These are phyloP conservation scores for Conticribra guillardii DNA, from an alignment of 108 stramenopile species.

Conservation along the genomic window DNA sequence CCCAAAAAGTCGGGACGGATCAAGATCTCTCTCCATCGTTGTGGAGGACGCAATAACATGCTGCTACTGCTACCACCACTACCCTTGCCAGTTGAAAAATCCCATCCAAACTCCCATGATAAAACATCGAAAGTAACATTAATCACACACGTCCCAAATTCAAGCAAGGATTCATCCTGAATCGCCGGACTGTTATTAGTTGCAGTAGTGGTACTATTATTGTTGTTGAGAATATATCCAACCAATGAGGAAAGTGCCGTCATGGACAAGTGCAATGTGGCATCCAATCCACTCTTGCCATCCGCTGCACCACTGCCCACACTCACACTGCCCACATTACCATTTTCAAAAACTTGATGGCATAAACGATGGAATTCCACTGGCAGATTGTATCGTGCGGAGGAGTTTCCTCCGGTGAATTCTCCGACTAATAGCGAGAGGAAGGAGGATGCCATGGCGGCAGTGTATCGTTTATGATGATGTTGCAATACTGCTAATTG, in stretches of 20 bases:
- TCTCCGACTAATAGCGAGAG: conserved; percentile 66
- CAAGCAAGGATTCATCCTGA: conserved; percentile 25
- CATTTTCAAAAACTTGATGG: conserved; percentile 68
- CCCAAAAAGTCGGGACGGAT: conserved; percentile 71
- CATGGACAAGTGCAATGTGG: conserved; percentile 39
- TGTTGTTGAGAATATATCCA: conserved; percentile 32
- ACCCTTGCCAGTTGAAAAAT: conserved; percentile 32
- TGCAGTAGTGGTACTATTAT: conserved; percentile 18
- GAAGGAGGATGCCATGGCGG: conserved; percentile 58
- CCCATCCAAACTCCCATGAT: conserved; percentile 86
- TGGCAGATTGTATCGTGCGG: conserved; percentile 66
- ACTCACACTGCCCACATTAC: conserved; percentile 12
- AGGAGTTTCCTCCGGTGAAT: conserved; percentile 71
- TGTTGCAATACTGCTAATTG: conserved; percentile 28
- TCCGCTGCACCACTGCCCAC: too few relatives aligned
- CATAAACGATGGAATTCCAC: conserved; percentile 75
- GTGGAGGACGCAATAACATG: conserved; percentile 62
- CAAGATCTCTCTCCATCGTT: conserved; percentile 61
- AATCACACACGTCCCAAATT: conserved; percentile 55
- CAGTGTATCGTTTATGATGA: conserved; percentile 21
- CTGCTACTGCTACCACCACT: conserved; percentile 14
- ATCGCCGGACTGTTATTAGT: conserved; percentile 2
- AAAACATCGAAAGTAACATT: conserved; percentile 65
- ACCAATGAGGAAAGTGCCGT: conserved; percentile 32
- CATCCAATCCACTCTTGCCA: conserved; percentile 37